Conservation (phyloP, 192 early-diverging fungal genomes). For the Coemansia reversa region DNA sequence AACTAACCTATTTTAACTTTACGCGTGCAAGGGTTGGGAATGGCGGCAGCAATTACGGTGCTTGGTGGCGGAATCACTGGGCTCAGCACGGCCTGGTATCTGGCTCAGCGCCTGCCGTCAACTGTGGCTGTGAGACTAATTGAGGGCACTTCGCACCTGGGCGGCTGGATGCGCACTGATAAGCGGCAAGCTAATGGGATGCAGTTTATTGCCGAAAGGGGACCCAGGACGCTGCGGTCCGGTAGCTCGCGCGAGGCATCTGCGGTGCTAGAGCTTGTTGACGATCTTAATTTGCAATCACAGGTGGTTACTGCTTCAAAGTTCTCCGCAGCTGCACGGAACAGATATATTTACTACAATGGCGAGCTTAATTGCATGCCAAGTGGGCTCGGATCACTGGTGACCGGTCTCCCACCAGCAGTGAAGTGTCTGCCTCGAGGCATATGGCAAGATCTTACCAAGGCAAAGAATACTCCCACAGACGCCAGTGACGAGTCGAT, state of each 20-base stretch:
- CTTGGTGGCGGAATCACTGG: slow-evolving; percentile 92
- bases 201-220: slow-evolving; percentile 68
- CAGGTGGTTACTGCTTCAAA: slow-evolving; percentile 62
- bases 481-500: slow-evolving; percentile 76
- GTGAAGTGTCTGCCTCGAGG: slow-evolving; percentile 61
- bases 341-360: slow-evolving; percentile 79
- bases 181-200: slow-evolving; percentile 36
- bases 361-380: slow-evolving; percentile 72
- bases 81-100: slow-evolving; percentile 79
- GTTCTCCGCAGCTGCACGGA: slow-evolving; percentile 69
- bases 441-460: slow-evolving; percentile 31
- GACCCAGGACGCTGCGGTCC: slow-evolving; percentile 82
- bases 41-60: slow-evolving; percentile 61
- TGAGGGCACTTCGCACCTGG: slow-evolving; percentile 66
- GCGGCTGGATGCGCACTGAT: slow-evolving; percentile 87
- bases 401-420: slow-evolving; percentile 60
- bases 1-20: neutral
- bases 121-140: slow-evolving; percentile 66
- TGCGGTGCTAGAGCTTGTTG: slow-evolving; percentile 76
- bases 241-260: slow-evolving; percentile 64
- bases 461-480: slow-evolving; percentile 6
- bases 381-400: slow-evolving; percentile 42
- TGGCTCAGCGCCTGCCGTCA: slow-evolving; percentile 55
- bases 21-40: neutral
- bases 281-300: slow-evolving; percentile 61